Percentiles rank a stretch among this genome's conserved stretches.
These are phyloP conservation scores for Phyllosticta paracitricarpa DNA, from an alignment of 2,329 filamentous ascomycete species.

Conservation along the genomic window DNA sequence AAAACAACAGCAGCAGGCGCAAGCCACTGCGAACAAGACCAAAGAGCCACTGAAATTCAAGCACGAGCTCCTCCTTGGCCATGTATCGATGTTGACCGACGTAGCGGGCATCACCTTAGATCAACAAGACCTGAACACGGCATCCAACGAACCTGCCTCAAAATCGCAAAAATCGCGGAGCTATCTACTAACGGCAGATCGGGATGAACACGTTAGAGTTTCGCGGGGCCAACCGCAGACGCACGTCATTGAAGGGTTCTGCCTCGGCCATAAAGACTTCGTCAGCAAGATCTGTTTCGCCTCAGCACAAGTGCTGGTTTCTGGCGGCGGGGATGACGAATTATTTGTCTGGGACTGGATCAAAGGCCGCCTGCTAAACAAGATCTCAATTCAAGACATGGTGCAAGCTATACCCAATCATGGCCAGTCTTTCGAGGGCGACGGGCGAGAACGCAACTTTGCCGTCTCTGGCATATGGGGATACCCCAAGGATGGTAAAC, in stretches of 20 bases:
- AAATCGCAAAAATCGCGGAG: constrained; percentile 26
- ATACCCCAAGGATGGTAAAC: constrained; percentile 15
- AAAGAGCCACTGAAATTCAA: constrained; percentile 52
- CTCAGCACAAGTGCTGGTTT: constrained; percentile 57
- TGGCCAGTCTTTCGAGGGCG: constrained; percentile 4
- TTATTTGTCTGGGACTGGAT: constrained; percentile 79
- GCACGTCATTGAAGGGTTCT: constrained; percentile 82
- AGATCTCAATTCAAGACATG: constrained; percentile 32
- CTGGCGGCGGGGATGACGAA: constrained; percentile 75
- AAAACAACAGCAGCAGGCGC: constrained; percentile 28
- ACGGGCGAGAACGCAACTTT: constrained; percentile 22
- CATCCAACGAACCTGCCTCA: neutral
- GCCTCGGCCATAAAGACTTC: constrained; percentile 80
- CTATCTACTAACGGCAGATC: constrained; percentile 58
- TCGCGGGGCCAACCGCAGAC: constrained; percentile 73
- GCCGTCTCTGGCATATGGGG: constrained; percentile 45
- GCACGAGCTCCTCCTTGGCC: constrained; percentile 71
- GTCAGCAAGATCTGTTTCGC: constrained; percentile 66
- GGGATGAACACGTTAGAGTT: constrained; percentile 79
- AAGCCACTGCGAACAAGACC: constrained; percentile 31
- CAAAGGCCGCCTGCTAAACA: constrained; percentile 43
- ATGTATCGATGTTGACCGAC: constrained; percentile 90
- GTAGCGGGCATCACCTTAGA: constrained; percentile 47
- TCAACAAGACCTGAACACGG: constrained; percentile 26
- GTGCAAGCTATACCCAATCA: neutral